Percentiles rank a stretch among this genome's conserved stretches.
These are phyloP conservation scores for Lippia alba DNA, from an alignment of 305 asterid species.

Conservation along the genomic window DNA sequence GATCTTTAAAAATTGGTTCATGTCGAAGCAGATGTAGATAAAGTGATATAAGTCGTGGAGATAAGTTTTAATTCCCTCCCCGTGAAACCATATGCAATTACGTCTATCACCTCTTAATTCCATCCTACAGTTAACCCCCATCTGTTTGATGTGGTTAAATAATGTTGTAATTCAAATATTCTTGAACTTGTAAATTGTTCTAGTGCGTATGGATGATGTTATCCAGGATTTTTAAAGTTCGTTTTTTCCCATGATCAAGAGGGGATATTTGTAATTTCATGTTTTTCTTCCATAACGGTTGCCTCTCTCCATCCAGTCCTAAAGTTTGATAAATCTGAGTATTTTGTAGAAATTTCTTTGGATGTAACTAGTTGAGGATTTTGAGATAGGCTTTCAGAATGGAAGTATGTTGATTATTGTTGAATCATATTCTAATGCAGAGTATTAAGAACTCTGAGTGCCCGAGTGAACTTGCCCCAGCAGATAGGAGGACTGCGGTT, in stretches of 20 bases:
- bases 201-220: not conserved
- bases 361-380: not conserved
- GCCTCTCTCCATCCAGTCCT: not conserved
- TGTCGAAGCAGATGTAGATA: not conserved
- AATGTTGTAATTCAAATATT: not conserved
- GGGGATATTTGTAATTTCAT: not conserved
- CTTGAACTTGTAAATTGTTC: no score
- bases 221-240: not conserved
- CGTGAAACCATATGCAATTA: no score
- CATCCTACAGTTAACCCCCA: not conserved
- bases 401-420: slow-evolving; percentile 9
- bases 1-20: not conserved
- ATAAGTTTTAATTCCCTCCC: no score
- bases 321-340: not conserved
- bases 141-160: not conserved
- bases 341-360: not conserved
- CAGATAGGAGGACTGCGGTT: slow-evolving; percentile 52
- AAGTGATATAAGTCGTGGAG: no score
- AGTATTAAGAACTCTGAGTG: slow-evolving; percentile 70
- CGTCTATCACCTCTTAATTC: not conserved
- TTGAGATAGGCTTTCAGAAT: slow-evolving; percentile 21
- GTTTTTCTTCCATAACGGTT: not conserved
- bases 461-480: slow-evolving; percentile 77
- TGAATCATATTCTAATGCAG: slow-evolving; percentile 44
- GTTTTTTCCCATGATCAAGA: not conserved